These are phyloP conservation scores for Fusarium tuaranense DNA, from an alignment of 2,329 filamentous ascomycete species.

Conservation along the genomic window DNA sequence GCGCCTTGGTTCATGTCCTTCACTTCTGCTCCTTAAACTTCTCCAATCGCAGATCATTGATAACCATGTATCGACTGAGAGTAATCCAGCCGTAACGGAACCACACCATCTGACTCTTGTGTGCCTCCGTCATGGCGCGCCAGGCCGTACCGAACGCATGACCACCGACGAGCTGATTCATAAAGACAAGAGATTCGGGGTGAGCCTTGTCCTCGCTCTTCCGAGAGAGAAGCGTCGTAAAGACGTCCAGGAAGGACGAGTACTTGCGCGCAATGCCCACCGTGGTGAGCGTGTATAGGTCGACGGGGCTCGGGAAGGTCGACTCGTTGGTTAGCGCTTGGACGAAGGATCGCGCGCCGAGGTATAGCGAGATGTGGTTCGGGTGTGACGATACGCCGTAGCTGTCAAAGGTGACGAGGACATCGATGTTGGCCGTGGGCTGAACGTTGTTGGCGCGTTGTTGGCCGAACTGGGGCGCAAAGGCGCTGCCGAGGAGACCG, in stretches of 20 bases:
- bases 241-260: slow-evolving; percentile 77
- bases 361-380: slow-evolving; percentile 91
- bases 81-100: slow-evolving; percentile 97
- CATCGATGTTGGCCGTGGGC: slow-evolving; percentile 74
- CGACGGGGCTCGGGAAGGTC: slow-evolving; percentile 78
- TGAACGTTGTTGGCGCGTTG: slow-evolving; percentile 47
- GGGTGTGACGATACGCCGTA: slow-evolving; percentile 87
- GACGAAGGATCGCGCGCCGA: slow-evolving; percentile 82
- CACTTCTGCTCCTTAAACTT: slow-evolving; percentile 42
- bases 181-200: slow-evolving; percentile 73
- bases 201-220: slow-evolving; percentile 52
- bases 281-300: slow-evolving; percentile 85
- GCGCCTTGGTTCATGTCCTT: slow-evolving; percentile 4
- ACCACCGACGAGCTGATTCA: slow-evolving; percentile 75
- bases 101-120: slow-evolving; percentile 98
- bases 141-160: slow-evolving; percentile 71
- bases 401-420: slow-evolving; percentile 91
- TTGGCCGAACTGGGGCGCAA: slow-evolving; percentile 73
- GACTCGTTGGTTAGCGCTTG: slow-evolving; percentile 71
- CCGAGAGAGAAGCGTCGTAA: slow-evolving; percentile 70
- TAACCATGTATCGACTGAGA: slow-evolving; percentile 91
- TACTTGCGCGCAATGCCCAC: slow-evolving; percentile 86
- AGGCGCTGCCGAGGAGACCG: slow-evolving; percentile 76
- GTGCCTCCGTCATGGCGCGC: slow-evolving; percentile 88
- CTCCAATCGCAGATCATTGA: slow-evolving; percentile 83